Conservation (phyloP, 257 asterid genomes). For the Scutellaria barbata region DNA sequence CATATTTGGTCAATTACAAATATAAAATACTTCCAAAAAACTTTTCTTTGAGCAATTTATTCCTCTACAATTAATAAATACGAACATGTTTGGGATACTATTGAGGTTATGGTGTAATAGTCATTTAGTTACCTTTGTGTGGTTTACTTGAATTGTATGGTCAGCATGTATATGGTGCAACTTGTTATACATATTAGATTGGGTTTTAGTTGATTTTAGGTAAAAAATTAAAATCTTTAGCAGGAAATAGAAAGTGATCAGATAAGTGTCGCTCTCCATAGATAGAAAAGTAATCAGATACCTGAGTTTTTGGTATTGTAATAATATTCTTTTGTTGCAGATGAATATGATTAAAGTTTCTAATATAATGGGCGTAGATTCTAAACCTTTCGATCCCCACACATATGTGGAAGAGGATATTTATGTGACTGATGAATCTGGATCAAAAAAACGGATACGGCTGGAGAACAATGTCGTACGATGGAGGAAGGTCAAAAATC, state of each 20-base stretch:
- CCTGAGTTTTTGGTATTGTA: background rate
- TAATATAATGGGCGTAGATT: slow-evolving; percentile 96
- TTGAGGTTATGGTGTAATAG: background rate
- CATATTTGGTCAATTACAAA: background rate
- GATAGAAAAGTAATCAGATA: background rate
- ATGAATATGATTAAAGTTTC: slow-evolving; percentile 98
- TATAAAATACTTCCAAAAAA: background rate
- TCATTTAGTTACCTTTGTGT: background rate
- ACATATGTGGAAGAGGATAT: slow-evolving; percentile 86
- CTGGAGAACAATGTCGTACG: slow-evolving; percentile 95
- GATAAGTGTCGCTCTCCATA: background rate
- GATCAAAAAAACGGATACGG: slow-evolving; percentile 82
- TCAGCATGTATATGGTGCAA: background rate
- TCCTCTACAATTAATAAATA: background rate
- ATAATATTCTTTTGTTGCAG: slow-evolving; percentile 55
- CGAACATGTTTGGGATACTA: background rate
- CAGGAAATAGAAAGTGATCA: background rate
- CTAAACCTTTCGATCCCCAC: slow-evolving; percentile 87
- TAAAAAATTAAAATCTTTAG: background rate
- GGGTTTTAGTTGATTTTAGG: background rate
- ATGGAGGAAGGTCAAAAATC: slow-evolving; percentile 81
- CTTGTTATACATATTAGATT: background rate
- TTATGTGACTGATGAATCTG: slow-evolving; percentile 93
- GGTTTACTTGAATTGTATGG: slow-evolving; percentile 16
- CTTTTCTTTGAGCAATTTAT: slow-evolving; percentile 2